These are phyloP conservation scores for Achaetomium macrosporum DNA, from an alignment of 2,329 filamentous ascomycete species.

Conservation along the genomic window DNA sequence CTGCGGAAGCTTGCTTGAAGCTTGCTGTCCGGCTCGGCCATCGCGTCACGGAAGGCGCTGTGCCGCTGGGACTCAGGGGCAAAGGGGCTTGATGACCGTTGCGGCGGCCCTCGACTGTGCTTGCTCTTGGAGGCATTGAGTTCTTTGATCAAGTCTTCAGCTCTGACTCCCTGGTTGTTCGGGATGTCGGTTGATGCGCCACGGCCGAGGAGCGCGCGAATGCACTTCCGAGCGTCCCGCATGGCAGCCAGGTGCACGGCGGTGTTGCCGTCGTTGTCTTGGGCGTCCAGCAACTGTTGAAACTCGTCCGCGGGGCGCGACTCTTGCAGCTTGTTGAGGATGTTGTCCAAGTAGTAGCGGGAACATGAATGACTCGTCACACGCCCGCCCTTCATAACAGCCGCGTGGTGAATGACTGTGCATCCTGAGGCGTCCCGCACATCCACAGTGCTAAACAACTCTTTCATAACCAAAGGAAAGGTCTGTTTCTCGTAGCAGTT, in stretches of 20 bases:
- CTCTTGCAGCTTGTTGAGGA: slow-evolving; percentile 81
- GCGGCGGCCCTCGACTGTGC: slow-evolving; percentile 54
- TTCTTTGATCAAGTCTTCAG: slow-evolving; percentile 75
- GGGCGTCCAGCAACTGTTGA: slow-evolving; percentile 70
- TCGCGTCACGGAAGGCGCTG: slow-evolving; percentile 47
- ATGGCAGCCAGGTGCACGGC: slow-evolving; percentile 70
- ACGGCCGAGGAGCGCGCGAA: slow-evolving; percentile 70
- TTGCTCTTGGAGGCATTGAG: slow-evolving; percentile 61
- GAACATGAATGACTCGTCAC: slow-evolving; percentile 80
- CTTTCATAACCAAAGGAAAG: slow-evolving; percentile 76
- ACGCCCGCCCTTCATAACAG: slow-evolving; percentile 77
- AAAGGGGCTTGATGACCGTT: slow-evolving; percentile 71
- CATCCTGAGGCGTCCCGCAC: slow-evolving; percentile 73
- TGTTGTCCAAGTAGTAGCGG: slow-evolving; percentile 86
- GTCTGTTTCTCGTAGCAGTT: slow-evolving; percentile 94
- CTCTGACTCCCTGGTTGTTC: slow-evolving; percentile 76
- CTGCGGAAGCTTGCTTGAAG: slow-evolving; percentile 45
- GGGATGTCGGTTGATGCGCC: slow-evolving; percentile 77
- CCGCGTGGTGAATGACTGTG: slow-evolving; percentile 92
- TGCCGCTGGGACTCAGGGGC: slow-evolving; percentile 55
- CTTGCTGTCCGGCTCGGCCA: slow-evolving; percentile 37
- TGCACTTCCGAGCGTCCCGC: slow-evolving; percentile 81
- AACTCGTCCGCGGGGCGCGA: slow-evolving; percentile 70
- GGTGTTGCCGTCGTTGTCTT: slow-evolving; percentile 85
- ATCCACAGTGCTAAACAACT: slow-evolving; percentile 76